Conservation (phyloP, 805 yeast species). For the Candida cerambycidarum region DNA sequence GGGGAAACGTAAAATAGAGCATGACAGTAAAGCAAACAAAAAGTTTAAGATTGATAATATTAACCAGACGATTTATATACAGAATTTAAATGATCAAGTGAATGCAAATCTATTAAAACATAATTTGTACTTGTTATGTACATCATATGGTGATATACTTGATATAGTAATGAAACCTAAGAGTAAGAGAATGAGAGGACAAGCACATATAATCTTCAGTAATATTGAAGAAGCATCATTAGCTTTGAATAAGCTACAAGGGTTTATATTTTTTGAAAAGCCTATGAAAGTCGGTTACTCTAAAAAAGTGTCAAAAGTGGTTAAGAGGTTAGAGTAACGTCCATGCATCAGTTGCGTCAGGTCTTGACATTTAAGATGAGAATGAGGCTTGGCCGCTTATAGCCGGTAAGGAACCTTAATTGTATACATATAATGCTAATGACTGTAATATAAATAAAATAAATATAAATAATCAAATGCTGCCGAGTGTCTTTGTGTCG, state of each 20-base stretch:
- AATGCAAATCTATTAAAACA: conserved; percentile 45
- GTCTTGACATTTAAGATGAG: no score
- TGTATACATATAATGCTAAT: neutral
- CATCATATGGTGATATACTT: conserved; percentile 65
- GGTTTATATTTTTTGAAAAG: conserved; percentile 53
- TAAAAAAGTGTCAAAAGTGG: conserved; percentile 23
- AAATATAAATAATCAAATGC: no score
- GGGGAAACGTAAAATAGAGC: neutral
- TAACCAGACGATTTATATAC: conserved; percentile 53
- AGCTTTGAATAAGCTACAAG: conserved; percentile 50
- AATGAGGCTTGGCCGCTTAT: no score
- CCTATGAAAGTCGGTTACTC: conserved; percentile 44
- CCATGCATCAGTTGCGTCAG: no score
- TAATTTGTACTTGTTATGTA: conserved; percentile 56
- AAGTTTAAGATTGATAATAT: neutral
- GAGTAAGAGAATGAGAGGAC: conserved; percentile 54
- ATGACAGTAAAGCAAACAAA: conserved; percentile 4
- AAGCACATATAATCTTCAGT: conserved; percentile 61
- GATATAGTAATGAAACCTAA: conserved; percentile 42
- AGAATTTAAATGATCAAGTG: conserved; percentile 60
- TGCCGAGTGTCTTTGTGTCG: no score
- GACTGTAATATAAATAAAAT: no score
- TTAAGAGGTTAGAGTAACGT: no score
- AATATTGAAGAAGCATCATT: conserved; percentile 48
- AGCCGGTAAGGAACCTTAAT: no score